phyloP scores from a whole-genome alignment of 768 basidiomycete genomes.

The Tulasnella sp. region DNA sequence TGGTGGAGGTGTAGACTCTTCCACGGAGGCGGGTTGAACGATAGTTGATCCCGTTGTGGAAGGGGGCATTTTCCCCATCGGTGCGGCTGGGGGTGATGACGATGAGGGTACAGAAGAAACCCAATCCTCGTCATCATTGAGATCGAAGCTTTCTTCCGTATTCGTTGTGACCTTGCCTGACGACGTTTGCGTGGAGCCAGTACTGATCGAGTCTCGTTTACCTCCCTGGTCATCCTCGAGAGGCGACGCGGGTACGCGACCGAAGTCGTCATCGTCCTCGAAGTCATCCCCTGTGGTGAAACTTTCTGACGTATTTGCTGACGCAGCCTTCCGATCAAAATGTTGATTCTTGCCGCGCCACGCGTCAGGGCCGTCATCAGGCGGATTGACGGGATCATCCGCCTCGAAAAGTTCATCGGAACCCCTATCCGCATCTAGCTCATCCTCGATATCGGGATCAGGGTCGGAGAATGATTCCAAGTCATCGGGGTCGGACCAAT shows the following conservation, averaged over 20 bases:
- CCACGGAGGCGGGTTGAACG: not conserved
- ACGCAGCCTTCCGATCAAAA: not conserved
- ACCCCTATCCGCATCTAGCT: slow-evolving; percentile 33
- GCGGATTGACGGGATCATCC: slow-evolving; percentile 24
- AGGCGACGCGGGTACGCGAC: not conserved
- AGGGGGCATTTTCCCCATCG: not conserved
- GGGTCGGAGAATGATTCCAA: slow-evolving; percentile 75
- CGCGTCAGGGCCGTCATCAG: slow-evolving; percentile 1
- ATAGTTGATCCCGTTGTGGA: not conserved
- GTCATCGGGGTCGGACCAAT: slow-evolving; percentile 56
- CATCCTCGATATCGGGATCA: slow-evolving; percentile 25
- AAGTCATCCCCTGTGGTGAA: not conserved
- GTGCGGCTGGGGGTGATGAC: slow-evolving; percentile 9
- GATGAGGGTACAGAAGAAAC: slow-evolving; percentile 13
- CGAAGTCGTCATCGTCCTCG: slow-evolving; percentile 4
- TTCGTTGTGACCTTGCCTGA: not conserved
- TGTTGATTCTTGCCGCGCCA: slow-evolving; percentile 16
- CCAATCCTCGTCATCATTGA: slow-evolving; percentile 12
- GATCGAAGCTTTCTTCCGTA: slow-evolving; percentile 3
- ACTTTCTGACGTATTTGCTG: slow-evolving; percentile 1
- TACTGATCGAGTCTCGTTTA: not conserved
- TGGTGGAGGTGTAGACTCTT: not conserved
- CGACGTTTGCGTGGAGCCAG: not conserved
- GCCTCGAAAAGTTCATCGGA: slow-evolving; percentile 30
- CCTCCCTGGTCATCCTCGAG: not conserved